Conservation (phyloP, 2,329 filamentous ascomycete genomes). For the Aspergillus texensis region DNA sequence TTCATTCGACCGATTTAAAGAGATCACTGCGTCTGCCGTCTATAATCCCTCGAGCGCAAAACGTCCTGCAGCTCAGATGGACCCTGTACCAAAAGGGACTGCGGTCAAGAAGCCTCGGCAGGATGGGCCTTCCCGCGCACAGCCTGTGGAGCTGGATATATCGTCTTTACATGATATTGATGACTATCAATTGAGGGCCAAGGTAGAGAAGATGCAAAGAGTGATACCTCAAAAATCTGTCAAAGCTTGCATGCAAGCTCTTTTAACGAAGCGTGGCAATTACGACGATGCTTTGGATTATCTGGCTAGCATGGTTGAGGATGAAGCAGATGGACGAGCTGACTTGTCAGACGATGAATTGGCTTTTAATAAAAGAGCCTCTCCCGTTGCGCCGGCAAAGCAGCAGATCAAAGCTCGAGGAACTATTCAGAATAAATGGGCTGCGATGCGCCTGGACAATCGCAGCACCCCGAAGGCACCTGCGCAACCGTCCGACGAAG, state of each 20-base stretch:
- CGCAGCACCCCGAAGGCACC: conserved; percentile 10
- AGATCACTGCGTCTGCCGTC: conserved; percentile 47
- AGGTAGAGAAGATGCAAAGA: conserved; percentile 55
- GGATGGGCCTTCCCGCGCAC: conserved; percentile 49
- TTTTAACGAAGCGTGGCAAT: conserved; percentile 55
- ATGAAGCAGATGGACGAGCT: conserved; percentile 13
- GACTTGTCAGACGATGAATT: conserved; percentile 48
- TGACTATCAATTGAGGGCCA: conserved; percentile 53
- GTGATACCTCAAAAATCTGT: conserved; percentile 54
- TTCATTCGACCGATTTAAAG: conserved; percentile 42
- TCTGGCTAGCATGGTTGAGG: conserved; percentile 46
- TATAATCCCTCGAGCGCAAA: conserved; percentile 46
- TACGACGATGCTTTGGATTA: conserved; percentile 57
- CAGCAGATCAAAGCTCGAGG: conserved; percentile 58
- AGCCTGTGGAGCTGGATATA: conserved; percentile 44
- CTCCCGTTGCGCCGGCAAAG: conserved; percentile 43
- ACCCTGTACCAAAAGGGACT: conserved; percentile 40
- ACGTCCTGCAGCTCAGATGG: conserved; percentile 48
- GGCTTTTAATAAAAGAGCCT: conserved; percentile 25
- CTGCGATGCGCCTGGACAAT: conserved; percentile 46
- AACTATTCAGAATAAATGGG: conserved; percentile 63
- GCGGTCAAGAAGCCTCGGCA: conserved; percentile 46
- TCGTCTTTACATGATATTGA: conserved; percentile 53
- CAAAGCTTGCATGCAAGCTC: conserved; percentile 51
- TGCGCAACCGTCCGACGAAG: conserved; percentile 25